Base-by-base conservation (phyloP, 1,139 yeast genomes). In the Casaregolazyma suthepensis region DNA sequence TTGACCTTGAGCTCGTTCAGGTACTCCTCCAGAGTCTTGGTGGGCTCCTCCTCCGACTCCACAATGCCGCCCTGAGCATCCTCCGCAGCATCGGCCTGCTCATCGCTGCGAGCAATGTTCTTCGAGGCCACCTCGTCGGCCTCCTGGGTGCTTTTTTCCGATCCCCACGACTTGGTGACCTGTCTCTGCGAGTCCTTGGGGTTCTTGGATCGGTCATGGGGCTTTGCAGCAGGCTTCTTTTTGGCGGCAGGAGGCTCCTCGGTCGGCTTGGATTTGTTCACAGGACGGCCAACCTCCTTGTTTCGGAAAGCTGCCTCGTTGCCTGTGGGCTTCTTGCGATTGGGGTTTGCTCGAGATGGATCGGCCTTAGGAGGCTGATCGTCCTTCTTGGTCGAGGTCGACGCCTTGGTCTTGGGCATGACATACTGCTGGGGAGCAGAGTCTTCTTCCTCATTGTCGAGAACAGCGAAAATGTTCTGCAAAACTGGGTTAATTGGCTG, bases 301-400 rank as follows among this genome's bases (percentile, higher is more conserved):
- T 78, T 82, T 75, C 80, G 86, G 73, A 84, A 75, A 61, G 95
- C 96, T 67, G 89, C 96, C 70, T 90, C 96, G 78, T 89, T 91
- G 72, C 96, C 96, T 54, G 65, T 74, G 72, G 79, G 79, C 69
- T 84, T 77, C 74, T 76, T 69, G 60, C 64, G 62, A 57, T 61
- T 59, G 61, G 69, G 64, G 57, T 65, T 62, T 46, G 71, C 71
- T 55, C 64, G 61, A 46, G 69, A 74, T 47, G 69, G 65, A 70
- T 78, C 79, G 75, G 87, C 86, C 76, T 79, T 84, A 66, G 96
- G 96, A 60, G 96, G 82, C 62, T 77, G 83, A 71, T 90, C 97
- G 57, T 83, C 71, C 82, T 91, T 91, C 82, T 87, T 89, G 70
- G 96, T 84, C 60, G 96, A 83, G 63, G 95, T 84, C 74, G 74